These are phyloP conservation scores for Ganoderma boninense DNA, from an alignment of 1,284 basidiomycete genomes.

Conservation along the genomic window DNA sequence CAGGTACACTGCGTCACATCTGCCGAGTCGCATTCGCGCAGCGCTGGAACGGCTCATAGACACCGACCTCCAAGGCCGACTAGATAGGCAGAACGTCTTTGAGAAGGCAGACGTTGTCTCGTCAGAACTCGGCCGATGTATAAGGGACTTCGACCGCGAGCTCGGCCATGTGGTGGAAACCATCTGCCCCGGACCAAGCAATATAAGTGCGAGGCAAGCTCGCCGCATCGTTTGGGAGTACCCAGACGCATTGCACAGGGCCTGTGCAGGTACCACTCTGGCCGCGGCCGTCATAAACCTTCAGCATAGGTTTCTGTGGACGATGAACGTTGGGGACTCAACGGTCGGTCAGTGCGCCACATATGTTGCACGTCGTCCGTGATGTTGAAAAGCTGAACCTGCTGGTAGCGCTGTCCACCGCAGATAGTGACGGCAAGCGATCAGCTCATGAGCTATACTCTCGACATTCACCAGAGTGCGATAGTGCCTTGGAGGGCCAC, in stretches of 20 bases:
- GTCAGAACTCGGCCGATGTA: conserved; percentile 16
- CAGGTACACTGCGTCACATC: conserved; percentile 16
- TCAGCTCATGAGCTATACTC: conserved; percentile 9
- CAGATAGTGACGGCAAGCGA: conserved; percentile 13
- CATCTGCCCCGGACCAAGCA: conserved; percentile 14
- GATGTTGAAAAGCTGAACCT: not conserved
- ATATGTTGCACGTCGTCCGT: not conserved
- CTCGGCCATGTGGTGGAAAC: conserved; percentile 17
- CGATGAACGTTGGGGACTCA: conserved; percentile 22
- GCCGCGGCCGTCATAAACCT: conserved; percentile 20
- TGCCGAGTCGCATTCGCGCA: conserved; percentile 13
- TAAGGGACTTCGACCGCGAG: conserved; percentile 17
- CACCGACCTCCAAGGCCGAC: conserved; percentile 4
- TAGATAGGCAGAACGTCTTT: conserved; percentile 7
- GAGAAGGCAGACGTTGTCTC: conserved; percentile 13
- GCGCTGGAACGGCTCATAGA: conserved; percentile 4
- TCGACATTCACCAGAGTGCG: conserved; percentile 14
- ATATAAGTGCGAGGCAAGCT: conserved; percentile 1
- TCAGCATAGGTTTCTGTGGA: conserved; percentile 16
- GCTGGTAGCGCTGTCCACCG: conserved; percentile 12
- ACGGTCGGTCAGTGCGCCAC: conserved; percentile 17
- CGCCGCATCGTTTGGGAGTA: conserved; percentile 17
- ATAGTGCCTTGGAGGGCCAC: not conserved
- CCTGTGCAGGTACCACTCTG: conserved; percentile 19
- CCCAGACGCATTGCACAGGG: conserved; percentile 17